phyloP scores from a whole-genome alignment of 1,284 basidiomycete genomes.

The Tilletia indica region DNA sequence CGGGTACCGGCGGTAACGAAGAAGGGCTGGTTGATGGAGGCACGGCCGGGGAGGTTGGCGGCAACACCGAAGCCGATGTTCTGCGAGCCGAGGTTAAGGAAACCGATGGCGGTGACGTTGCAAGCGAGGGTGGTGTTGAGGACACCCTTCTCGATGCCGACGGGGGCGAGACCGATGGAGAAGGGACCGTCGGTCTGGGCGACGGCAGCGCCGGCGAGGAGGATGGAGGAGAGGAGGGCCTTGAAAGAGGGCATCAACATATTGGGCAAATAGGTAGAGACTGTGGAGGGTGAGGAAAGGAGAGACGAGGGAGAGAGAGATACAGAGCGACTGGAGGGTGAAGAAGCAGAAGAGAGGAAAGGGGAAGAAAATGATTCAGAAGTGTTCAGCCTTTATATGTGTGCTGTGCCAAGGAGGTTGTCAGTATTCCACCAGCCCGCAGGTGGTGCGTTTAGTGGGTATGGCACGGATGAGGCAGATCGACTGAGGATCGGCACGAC shows the following conservation, averaged over 20 bases:
- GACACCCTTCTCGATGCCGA: constrained; percentile 7
- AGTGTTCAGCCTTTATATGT: too few species aligned
- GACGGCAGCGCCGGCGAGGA: constrained; percentile 2
- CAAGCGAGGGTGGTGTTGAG: constrained; percentile 15
- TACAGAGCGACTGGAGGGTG: not conserved
- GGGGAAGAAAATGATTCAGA: not conserved
- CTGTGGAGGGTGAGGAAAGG: not conserved
- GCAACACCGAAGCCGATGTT: constrained; percentile 10
- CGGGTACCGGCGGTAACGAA: constrained; percentile 12
- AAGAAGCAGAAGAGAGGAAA: not conserved
- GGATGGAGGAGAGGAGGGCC: constrained; percentile 12
- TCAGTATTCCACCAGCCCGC: too few species aligned
- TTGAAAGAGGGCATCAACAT: constrained; percentile 17
- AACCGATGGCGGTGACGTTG: constrained; percentile 11
- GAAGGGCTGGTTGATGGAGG: constrained; percentile 13
- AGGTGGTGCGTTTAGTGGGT: too few species aligned
- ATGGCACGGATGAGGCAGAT: too few species aligned
- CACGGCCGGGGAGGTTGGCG: constrained; percentile 9
- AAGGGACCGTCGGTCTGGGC: constrained; percentile 14
- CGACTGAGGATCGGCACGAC: too few species aligned
- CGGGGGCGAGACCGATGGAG: not conserved
- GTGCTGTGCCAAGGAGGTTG: too few species aligned
- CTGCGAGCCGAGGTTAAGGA: constrained; percentile 10
- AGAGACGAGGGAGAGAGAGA: not conserved
- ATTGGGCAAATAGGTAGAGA: not conserved